These are phyloP conservation scores for Protomyces arabidopsidicola DNA, from an alignment of 1,139 yeast genomes.

Conservation along the genomic window DNA sequence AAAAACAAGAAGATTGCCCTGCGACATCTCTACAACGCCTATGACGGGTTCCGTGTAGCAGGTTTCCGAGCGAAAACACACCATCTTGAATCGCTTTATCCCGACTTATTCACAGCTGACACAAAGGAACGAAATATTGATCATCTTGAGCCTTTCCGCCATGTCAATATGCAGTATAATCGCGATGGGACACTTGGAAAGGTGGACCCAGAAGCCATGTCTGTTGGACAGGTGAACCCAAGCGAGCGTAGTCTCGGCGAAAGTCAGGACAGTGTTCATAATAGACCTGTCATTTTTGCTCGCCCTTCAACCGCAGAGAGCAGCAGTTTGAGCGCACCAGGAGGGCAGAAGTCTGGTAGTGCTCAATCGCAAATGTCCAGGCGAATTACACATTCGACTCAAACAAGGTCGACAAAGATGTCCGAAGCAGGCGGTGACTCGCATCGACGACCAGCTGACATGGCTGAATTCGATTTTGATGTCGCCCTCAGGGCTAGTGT, in stretches of 20 bases:
- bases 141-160: conserved; percentile 4
- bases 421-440: background rate
- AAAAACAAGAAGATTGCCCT: conserved; percentile 4
- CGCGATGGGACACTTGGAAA: conserved; percentile 20
- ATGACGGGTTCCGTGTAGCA: conserved; percentile 7
- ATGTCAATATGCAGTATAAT: conserved; percentile 12
- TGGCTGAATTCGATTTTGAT: conserved; percentile 17
- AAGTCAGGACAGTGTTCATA: background rate
- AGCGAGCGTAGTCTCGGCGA: background rate
- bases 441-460: background rate
- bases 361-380: background rate
- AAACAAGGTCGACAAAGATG: background rate
- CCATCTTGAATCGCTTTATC: conserved; percentile 1
- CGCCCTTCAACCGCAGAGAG: background rate
- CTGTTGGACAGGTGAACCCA: background rate
- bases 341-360: background rate
- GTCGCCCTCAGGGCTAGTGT: conserved; percentile 23
- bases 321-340: background rate
- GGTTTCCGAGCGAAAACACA: conserved; percentile 11
- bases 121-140: background rate
- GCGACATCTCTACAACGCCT: background rate
- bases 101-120: conserved; percentile 3
- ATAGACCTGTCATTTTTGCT: background rate
- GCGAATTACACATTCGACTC: background rate
- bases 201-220: background rate